phyloP scores from a whole-genome alignment of 495 filamentous ascomycete species.

The Astrothelium macrocarpum region DNA sequence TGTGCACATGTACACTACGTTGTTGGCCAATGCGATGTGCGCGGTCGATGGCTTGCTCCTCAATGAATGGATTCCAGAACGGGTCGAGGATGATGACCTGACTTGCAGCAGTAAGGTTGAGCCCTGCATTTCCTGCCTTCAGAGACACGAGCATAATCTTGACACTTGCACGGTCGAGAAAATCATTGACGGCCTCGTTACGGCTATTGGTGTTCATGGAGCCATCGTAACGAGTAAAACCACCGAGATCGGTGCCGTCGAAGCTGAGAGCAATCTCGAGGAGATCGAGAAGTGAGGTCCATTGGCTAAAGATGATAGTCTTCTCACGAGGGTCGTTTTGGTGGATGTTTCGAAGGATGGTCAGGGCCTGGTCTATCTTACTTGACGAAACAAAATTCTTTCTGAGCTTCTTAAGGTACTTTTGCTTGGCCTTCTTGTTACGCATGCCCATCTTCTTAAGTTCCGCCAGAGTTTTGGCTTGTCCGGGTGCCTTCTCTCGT shows the following conservation, averaged over 20 bases:
- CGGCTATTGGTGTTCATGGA: conserved; percentile 63
- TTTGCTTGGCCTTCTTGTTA: conserved; percentile 52
- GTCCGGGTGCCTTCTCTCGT: conserved; percentile 29
- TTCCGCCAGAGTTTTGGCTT: conserved; percentile 49
- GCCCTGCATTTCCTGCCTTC: conserved; percentile 81
- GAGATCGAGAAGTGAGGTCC: conserved; percentile 84
- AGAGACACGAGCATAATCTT: conserved; percentile 81
- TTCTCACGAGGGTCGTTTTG: conserved; percentile 49
- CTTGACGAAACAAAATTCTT: conserved; percentile 64
- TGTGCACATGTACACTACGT: conserved; percentile 66
- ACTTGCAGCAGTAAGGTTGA: conserved; percentile 80
- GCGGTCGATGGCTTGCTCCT: conserved; percentile 90
- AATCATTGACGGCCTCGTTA: conserved; percentile 61
- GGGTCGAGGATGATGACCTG: conserved; percentile 90
- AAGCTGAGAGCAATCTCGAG: conserved; percentile 69
- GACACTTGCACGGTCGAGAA: conserved; percentile 49
- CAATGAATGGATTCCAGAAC: conserved; percentile 94
- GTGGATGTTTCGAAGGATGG: conserved; percentile 51
- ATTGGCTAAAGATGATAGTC: conserved; percentile 88
- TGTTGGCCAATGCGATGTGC: conserved; percentile 85
- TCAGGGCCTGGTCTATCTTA: conserved; percentile 67
- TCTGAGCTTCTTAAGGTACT: conserved; percentile 55
- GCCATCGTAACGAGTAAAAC: conserved; percentile 75
- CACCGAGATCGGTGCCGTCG: conserved; percentile 42
- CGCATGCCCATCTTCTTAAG: conserved; percentile 55